Conservation (phyloP, 495 filamentous ascomycete species). For the Tuber magnatum region DNA sequence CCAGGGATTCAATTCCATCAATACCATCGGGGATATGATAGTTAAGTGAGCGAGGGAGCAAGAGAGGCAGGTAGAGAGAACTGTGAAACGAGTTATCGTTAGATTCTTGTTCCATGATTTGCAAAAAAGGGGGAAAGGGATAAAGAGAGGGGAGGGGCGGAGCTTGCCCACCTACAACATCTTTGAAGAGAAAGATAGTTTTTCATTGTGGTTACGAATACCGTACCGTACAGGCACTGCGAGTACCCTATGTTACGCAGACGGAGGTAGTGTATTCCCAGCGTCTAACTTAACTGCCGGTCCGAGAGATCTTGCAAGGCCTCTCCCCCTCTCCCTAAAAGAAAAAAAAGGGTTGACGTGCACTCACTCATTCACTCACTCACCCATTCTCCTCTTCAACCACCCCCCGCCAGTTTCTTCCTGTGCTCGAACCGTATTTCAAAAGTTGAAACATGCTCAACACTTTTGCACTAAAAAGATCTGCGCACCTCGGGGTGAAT, state of each 20-base stretch:
- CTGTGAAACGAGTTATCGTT: background rate
- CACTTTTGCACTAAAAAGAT: constrained; percentile 31
- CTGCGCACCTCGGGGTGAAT: constrained; percentile 28
- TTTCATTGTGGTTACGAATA: background rate
- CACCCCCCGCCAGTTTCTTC: background rate
- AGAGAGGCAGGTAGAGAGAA: background rate
- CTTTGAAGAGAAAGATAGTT: background rate
- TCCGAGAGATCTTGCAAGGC: background rate
- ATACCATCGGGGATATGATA: background rate
- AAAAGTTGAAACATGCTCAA: background rate
- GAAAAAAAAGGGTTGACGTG: background rate
- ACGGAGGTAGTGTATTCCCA: background rate
- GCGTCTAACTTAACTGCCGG: background rate
- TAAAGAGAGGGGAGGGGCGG: background rate
- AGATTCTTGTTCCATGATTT: background rate
- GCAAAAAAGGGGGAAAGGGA: background rate
- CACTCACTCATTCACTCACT: background rate
- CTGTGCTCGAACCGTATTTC: background rate
- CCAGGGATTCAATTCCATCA: background rate
- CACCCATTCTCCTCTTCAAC: background rate
- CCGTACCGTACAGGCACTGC: background rate
- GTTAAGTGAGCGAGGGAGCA: background rate
- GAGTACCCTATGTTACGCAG: background rate
- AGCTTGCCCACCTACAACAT: background rate
- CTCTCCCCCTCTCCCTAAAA: background rate